phyloP scores from a whole-genome alignment of 331 rosid genomes.

The Stylosanthes scabra region DNA sequence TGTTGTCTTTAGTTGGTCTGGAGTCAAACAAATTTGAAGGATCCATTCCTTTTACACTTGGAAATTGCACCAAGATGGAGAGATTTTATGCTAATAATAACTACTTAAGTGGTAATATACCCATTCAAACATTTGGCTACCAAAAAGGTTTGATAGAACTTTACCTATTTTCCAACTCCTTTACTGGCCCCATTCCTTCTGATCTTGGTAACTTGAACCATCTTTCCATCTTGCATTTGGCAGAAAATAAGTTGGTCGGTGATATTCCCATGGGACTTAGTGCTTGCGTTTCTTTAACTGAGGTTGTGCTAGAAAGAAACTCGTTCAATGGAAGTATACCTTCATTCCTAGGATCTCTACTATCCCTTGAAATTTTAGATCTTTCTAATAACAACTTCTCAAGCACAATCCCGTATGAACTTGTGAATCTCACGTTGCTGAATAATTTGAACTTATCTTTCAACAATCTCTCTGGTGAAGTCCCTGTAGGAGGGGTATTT shows the following conservation, averaged over 20 bases:
- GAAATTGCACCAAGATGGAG: neutral
- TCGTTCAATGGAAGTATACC: neutral
- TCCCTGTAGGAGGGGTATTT: constrained; percentile 31
- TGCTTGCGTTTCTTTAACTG: neutral
- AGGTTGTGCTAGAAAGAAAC: neutral
- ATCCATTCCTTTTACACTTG: neutral
- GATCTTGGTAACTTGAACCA: constrained; percentile 10
- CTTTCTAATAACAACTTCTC: constrained; percentile 29
- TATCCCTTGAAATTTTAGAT: constrained; percentile 8
- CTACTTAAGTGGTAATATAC: constrained; percentile 7
- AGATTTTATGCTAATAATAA: fast-evolving
- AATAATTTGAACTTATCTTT: constrained; percentile 1
- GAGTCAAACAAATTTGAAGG: neutral
- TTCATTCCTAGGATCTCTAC: neutral
- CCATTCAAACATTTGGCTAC: neutral
- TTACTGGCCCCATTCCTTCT: constrained; percentile 18
- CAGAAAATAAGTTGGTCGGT: neutral
- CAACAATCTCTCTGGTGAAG: constrained; percentile 22
- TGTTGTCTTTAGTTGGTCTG: neutral
- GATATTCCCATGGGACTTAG: constrained; percentile 19
- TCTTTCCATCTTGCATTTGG: neutral
- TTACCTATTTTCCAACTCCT: constrained; percentile 1
- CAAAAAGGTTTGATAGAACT: neutral
- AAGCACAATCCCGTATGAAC: constrained; percentile 4
- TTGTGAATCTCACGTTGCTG: neutral